phyloP scores from a whole-genome alignment of 352 stramenopile genomes.

The Phytophthora pisi region DNA sequence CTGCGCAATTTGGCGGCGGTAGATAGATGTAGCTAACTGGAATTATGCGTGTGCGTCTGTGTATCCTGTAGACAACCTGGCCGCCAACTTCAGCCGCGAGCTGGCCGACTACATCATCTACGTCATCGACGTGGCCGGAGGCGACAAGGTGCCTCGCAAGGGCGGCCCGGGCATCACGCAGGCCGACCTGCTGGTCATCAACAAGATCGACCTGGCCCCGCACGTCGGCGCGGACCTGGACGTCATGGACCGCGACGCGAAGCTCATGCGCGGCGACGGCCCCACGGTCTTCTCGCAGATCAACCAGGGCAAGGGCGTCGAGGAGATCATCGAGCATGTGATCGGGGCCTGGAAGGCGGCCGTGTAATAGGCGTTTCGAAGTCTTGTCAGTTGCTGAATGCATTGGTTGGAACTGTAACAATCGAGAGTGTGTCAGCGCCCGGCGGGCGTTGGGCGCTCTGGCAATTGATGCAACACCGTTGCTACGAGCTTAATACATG shows the following conservation, averaged over 20 bases:
- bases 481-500: conserved; percentile 1
- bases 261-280: conserved; percentile 93
- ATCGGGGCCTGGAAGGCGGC: conserved; percentile 40
- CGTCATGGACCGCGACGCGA: conserved; percentile 96
- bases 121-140: conserved; percentile 98
- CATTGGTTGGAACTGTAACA: neutral
- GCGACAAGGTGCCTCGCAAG: conserved; percentile 98
- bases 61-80: conserved; percentile 92
- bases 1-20: neutral
- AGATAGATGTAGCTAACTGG: too few relatives aligned
- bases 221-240: conserved; percentile 94
- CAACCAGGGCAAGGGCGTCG: conserved; percentile 89
- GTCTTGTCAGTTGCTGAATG: neutral
- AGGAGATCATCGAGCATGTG: conserved; percentile 91
- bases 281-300: conserved; percentile 97
- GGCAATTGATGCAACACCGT: conserved; percentile 10
- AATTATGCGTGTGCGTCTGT: neutral
- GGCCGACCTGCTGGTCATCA: conserved; percentile 97
- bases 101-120: conserved; percentile 99
- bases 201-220: conserved; percentile 98
- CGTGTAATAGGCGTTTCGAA: conserved; percentile 15
- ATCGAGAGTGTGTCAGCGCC: neutral
- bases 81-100: conserved; percentile 97
- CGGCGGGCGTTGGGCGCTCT: neutral
- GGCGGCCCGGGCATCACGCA: conserved; percentile 98